A percentile compares a stretch with the other conserved stretches of the same genome.
These are phyloP conservation scores for Schizophyllum commune DNA, from an alignment of 1,284 basidiomycete genomes.

Conservation along the genomic window DNA sequence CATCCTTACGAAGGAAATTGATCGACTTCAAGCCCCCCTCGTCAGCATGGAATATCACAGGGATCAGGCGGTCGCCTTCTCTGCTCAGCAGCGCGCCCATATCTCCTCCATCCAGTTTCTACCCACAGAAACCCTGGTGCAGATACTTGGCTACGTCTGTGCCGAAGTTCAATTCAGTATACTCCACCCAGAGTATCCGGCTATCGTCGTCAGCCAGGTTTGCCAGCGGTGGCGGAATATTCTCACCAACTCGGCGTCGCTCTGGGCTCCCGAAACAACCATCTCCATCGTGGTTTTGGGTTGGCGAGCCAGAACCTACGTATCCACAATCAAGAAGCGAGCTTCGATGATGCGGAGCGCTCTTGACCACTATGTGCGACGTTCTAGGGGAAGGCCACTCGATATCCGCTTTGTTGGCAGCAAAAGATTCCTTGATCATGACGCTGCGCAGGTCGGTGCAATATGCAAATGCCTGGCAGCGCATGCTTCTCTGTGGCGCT, in stretches of 20 bases:
- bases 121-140: neutral
- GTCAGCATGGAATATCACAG: neutral
- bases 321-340: neutral
- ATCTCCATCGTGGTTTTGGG: neutral
- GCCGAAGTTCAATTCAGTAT: neutral
- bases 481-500: neutral
- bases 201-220: neutral
- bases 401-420: neutral
- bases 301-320: neutral
- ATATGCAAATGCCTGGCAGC: neutral
- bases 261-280: neutral
- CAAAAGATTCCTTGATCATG: neutral
- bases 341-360: neutral
- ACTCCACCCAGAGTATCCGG: neutral
- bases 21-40: neutral
- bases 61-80: neutral
- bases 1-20: neutral
- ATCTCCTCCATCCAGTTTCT: neutral
- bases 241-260: neutral
- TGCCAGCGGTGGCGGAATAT: neutral
- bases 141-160: neutral
- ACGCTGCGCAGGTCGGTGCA: neutral
- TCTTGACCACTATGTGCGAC: neutral
- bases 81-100: neutral
- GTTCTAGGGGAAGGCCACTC: neutral